Conservation (phyloP, 2,329 filamentous ascomycete species). For the Pseudophaeomoniella oleicola region DNA sequence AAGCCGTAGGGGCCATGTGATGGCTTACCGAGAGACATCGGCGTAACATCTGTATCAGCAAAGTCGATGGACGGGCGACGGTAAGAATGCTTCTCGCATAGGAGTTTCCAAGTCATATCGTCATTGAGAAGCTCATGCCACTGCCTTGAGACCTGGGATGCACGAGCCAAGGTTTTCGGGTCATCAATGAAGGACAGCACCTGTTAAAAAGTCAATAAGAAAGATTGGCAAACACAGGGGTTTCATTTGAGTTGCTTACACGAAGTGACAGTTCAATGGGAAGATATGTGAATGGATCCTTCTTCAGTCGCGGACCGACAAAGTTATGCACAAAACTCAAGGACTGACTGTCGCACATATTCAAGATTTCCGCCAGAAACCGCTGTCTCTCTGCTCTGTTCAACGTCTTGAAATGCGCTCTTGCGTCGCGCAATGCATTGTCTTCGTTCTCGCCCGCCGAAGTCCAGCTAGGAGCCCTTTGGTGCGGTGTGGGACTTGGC, state of each 20-base stretch:
- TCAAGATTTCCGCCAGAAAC: slow-evolving; percentile 74
- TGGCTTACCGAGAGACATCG: slow-evolving; percentile 29
- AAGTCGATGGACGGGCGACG: slow-evolving; percentile 37
- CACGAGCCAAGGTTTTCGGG: slow-evolving; percentile 79
- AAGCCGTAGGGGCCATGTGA: slow-evolving; percentile 30
- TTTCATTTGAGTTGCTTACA: slow-evolving; percentile 35
- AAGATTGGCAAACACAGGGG: too few relatives aligned
- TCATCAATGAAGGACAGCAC: slow-evolving; percentile 96
- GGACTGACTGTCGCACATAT: slow-evolving; percentile 87
- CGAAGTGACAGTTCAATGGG: slow-evolving; percentile 86
- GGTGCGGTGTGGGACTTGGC: slow-evolving; percentile 49
- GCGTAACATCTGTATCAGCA: slow-evolving; percentile 18
- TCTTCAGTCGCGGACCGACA: slow-evolving; percentile 84
- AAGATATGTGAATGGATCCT: slow-evolving; percentile 84
- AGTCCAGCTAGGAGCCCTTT: slow-evolving; percentile 38
- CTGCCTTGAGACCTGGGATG: slow-evolving; percentile 87
- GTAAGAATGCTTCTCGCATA: slow-evolving; percentile 94
- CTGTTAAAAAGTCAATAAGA: slow-evolving; percentile 27
- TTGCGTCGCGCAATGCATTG: slow-evolving; percentile 63
- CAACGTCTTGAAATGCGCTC: slow-evolving; percentile 65
- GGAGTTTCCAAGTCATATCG: slow-evolving; percentile 95
- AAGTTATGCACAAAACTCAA: slow-evolving; percentile 94
- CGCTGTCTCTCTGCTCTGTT: slow-evolving; percentile 63
- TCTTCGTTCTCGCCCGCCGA: slow-evolving; percentile 54
- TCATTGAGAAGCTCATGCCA: slow-evolving; percentile 91